Percentiles rank a stretch among this genome's conserved stretches.
These are phyloP conservation scores for Akanthomyces dipterigenus DNA, from an alignment of 2,329 filamentous ascomycete species.

Conservation along the genomic window DNA sequence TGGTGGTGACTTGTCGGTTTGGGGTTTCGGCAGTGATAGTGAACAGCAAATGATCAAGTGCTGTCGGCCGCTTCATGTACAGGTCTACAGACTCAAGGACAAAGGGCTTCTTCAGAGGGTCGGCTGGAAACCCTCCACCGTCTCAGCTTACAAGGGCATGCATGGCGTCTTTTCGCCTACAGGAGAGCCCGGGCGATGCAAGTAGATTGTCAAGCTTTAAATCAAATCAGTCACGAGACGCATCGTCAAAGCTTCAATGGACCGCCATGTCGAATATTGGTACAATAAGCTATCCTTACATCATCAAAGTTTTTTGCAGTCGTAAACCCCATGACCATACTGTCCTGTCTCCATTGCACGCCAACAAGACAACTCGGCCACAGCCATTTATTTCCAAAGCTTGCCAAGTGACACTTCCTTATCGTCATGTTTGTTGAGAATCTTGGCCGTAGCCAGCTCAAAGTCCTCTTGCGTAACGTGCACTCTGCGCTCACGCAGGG, in stretches of 20 bases:
- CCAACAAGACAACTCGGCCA: conserved; percentile 12
- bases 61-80: conserved; percentile 67
- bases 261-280: conserved; percentile 11
- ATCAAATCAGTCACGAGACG: neutral
- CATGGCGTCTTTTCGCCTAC: conserved; percentile 49
- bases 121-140: conserved; percentile 57
- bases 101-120: conserved; percentile 38
- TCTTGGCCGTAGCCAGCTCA: conserved; percentile 96
- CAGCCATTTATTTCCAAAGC: conserved; percentile 49
- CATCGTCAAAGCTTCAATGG: neutral
- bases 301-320: conserved; percentile 4
- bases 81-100: conserved; percentile 60
- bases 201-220: neutral
- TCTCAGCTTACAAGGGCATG: conserved; percentile 55
- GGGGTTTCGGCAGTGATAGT: conserved; percentile 68
- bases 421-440: conserved; percentile 98
- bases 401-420: conserved; percentile 91
- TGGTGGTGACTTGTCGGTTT: conserved; percentile 73
- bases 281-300: conserved; percentile 12
- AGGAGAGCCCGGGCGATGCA: conserved; percentile 17
- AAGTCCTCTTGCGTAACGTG: conserved; percentile 99
- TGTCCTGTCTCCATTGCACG: neutral
- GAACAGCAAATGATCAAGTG: conserved; percentile 62
- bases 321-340: neutral
- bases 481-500: conserved; percentile 86